phyloP scores from a whole-genome alignment of 2,329 filamentous ascomycete species.

The Meredithiella fracta region DNA sequence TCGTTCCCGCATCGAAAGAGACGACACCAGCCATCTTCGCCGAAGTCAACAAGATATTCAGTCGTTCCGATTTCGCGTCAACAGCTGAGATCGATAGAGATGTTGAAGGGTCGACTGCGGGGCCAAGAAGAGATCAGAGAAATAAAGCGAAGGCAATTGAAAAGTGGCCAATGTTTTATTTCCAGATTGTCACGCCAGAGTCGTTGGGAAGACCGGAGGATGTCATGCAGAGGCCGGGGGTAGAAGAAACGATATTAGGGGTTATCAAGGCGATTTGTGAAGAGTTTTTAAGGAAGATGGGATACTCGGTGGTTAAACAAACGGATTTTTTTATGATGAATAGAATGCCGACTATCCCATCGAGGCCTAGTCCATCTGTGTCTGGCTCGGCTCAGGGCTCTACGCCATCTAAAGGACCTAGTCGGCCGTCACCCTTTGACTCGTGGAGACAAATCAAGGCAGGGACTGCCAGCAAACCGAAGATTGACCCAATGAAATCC shows the following conservation, averaged over 20 bases:
- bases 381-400: background rate
- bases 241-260: conserved; percentile 25
- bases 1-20: conserved; percentile 43
- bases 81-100: conserved; percentile 30
- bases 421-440: conserved; percentile 21
- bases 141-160: conserved; percentile 46
- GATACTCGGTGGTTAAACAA: background rate
- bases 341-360: background rate
- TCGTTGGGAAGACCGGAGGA: background rate
- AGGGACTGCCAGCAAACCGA: conserved; percentile 2
- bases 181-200: conserved; percentile 40
- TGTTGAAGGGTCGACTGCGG: conserved; percentile 21
- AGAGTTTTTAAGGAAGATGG: conserved; percentile 53
- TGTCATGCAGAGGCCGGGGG: conserved; percentile 1
- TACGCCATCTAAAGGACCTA: background rate
- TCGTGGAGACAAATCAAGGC: conserved; percentile 23
- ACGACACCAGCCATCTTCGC: conserved; percentile 54
- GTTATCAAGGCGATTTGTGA: conserved; percentile 52
- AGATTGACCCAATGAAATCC: conserved; percentile 3
- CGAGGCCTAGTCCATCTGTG: background rate
- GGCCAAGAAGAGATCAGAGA: conserved; percentile 28
- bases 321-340: background rate
- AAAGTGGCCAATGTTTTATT: conserved; percentile 74
- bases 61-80: conserved; percentile 58
- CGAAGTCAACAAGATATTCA: conserved; percentile 62